Conservation (phyloP, 345 rosid species). For the Ceriops tagal region DNA sequence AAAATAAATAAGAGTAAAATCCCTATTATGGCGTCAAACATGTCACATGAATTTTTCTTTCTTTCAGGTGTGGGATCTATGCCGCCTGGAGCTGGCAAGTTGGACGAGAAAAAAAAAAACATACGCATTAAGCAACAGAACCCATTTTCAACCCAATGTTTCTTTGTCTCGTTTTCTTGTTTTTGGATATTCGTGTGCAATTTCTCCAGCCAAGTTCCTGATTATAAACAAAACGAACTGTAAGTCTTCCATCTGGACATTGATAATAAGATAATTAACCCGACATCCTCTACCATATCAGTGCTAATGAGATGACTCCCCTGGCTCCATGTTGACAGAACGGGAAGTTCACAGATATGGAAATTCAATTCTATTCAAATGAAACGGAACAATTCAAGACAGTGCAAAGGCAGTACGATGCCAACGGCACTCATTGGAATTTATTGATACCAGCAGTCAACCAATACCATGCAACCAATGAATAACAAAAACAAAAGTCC, state of each 20-base stretch:
- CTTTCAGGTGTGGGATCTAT: too few species aligned
- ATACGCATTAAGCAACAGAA: neutral
- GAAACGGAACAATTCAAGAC: neutral
- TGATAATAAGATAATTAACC: neutral
- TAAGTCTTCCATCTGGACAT: neutral
- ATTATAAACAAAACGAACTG: conserved; percentile 5
- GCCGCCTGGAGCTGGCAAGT: too few species aligned
- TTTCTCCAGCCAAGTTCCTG: conserved; percentile 93
- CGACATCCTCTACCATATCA: neutral
- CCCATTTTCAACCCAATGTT: too few species aligned
- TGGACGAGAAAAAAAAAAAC: too few species aligned
- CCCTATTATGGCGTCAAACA: too few species aligned
- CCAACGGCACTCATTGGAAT: neutral
- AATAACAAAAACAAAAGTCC: neutral
- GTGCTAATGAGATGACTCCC: too few species aligned
- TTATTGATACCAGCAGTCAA: neutral
- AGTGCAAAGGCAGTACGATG: neutral
- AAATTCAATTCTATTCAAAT: neutral
- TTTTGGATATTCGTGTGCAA: conserved; percentile 54
- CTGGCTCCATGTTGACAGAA: too few species aligned
- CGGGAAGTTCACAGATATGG: neutral
- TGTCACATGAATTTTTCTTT: too few species aligned
- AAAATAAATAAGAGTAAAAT: too few species aligned
- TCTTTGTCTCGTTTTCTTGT: too few species aligned
- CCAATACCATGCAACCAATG: neutral